Conservation (phyloP, 31 red algal species). For the Pterothamnion heteromorphum region DNA sequence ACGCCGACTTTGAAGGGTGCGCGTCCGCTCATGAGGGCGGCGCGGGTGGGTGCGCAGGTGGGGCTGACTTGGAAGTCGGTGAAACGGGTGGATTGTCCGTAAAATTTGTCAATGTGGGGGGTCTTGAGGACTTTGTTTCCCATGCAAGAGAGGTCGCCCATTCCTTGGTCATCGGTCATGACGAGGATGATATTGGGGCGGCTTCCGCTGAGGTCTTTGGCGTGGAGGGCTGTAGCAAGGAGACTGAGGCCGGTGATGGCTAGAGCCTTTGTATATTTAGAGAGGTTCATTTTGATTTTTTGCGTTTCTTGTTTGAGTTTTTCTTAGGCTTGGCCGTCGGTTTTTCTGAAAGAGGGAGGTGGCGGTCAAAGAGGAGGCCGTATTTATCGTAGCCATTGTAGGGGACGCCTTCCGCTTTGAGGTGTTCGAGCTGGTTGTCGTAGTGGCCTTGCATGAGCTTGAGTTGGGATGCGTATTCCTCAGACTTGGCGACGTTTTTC, state of each 20-base stretch:
- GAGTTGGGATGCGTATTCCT: neutral
- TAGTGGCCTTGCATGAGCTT: neutral
- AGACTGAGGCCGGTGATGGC: too few relatives aligned
- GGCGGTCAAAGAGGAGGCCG: neutral
- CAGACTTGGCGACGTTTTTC: neutral
- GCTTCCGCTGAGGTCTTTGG: too few relatives aligned
- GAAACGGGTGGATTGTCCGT: neutral
- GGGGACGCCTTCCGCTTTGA: neutral
- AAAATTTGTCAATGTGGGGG: slow-evolving; percentile 18
- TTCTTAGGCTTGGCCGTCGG: too few relatives aligned
- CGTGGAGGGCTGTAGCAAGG: too few relatives aligned
- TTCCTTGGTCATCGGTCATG: slow-evolving; percentile 28
- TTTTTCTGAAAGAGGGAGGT: too few relatives aligned
- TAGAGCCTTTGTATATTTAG: too few relatives aligned
- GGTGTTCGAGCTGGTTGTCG: neutral
- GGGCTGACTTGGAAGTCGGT: neutral
- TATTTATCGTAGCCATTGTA: neutral
- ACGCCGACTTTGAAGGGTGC: neutral
- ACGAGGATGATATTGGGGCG: slow-evolving; percentile 26
- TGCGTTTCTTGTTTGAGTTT: too few relatives aligned
- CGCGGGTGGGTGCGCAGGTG: slow-evolving; percentile 27
- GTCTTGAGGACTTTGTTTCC: neutral
- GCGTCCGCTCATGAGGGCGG: neutral
- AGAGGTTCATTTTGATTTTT: too few relatives aligned
- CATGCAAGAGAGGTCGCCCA: slow-evolving; percentile 8